Conservation (phyloP, 371 early-diverging fungal species). For the Saksenaea oblongispora region DNA sequence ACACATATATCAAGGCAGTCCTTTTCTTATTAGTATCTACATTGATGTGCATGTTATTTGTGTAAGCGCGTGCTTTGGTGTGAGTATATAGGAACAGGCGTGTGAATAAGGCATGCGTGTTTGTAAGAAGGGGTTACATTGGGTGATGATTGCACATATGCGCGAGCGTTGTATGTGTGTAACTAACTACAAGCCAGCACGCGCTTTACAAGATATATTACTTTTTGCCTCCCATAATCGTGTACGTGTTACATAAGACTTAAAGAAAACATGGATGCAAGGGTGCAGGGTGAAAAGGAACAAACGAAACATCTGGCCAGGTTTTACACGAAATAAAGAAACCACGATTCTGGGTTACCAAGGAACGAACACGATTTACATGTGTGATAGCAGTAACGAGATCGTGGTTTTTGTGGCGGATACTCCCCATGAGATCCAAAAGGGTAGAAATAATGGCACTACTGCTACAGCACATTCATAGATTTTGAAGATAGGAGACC, state of each 20-base stretch:
- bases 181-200: neutral
- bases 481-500: neutral
- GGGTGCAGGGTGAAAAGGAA: neutral
- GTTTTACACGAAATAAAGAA: neutral
- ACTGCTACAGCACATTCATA: neutral
- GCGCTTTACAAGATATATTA: neutral
- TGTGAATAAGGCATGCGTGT: neutral
- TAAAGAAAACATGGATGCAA: neutral
- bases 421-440: neutral
- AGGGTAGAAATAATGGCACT: neutral
- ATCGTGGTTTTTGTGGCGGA: neutral
- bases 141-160: neutral
- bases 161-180: neutral
- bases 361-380: neutral
- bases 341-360: neutral
- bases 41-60: neutral
- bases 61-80: neutral
- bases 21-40: neutral
- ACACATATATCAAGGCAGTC: neutral
- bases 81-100: neutral
- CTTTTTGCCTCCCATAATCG: neutral
- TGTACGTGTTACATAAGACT: neutral
- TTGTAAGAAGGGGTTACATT: neutral
- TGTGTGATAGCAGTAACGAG: neutral
- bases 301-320: neutral